Conservation (phyloP, 108 stramenopile genomes). For the Fragilaria crotonensis region DNA sequence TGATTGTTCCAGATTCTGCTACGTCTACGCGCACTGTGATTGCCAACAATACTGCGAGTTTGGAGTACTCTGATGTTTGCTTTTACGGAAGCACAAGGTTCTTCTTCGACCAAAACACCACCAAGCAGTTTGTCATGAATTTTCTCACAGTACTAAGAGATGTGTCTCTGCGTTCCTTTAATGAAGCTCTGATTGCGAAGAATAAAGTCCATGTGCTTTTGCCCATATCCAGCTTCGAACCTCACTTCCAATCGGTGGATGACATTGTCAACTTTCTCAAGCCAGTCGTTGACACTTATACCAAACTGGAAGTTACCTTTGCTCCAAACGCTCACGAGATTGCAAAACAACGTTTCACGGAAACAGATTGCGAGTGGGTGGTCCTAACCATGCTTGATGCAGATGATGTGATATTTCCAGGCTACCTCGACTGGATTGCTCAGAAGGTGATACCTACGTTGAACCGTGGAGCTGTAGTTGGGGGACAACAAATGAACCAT, state of each 20-base stretch:
- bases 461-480: background rate
- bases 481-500: background rate
- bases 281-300: background rate
- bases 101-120: background rate
- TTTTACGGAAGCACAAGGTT: background rate
- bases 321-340: background rate
- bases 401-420: conserved; percentile 1
- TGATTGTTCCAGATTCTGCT: no score
- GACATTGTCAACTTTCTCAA: background rate
- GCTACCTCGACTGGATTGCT: background rate
- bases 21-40: no score
- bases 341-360: background rate
- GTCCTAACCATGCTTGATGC: background rate
- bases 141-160: background rate
- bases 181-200: background rate
- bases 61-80: background rate
- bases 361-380: background rate
- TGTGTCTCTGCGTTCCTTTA: background rate
- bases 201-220: background rate
- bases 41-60: no score
- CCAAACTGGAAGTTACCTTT: background rate
- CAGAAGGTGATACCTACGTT: background rate
- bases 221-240: background rate
- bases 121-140: background rate
- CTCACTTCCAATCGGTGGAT: background rate